Conservation (phyloP, 441 rosid species). For the Aleurites moluccanus region DNA sequence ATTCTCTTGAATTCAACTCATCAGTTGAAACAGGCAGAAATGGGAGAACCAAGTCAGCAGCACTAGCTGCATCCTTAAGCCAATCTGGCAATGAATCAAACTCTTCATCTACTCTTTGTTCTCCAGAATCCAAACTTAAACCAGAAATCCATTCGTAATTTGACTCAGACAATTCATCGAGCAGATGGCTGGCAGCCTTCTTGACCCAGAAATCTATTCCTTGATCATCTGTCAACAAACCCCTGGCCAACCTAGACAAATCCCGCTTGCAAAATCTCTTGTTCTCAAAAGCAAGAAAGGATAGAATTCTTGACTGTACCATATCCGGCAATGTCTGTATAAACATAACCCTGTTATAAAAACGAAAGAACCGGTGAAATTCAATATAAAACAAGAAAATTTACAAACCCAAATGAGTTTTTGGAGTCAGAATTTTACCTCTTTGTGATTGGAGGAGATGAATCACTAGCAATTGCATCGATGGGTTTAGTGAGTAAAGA, state of each 20-base stretch:
- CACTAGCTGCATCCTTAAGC: conserved; percentile 38
- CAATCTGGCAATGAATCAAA: conserved; percentile 61
- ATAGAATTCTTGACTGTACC: conserved; percentile 63
- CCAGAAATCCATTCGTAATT: conserved; percentile 39
- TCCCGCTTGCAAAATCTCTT: conserved; percentile 48
- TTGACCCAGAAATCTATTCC: conserved; percentile 64
- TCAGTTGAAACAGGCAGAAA: conserved; percentile 60
- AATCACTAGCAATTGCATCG: conserved; percentile 25
- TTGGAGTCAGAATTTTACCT: conserved; percentile 29
- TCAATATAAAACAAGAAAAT: neutral
- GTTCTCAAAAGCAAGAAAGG: conserved; percentile 53
- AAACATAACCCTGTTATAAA: conserved; percentile 54
- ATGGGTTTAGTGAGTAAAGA: conserved; percentile 47
- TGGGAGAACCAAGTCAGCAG: conserved; percentile 38
- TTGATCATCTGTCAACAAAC: conserved; percentile 34
- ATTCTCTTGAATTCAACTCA: conserved; percentile 36
- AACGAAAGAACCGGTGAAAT: conserved; percentile 20
- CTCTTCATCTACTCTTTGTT: conserved; percentile 33
- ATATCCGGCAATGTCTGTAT: conserved; percentile 61
- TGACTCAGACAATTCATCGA: conserved; percentile 51
- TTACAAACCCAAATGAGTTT: neutral
- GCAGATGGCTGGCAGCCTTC: conserved; percentile 66
- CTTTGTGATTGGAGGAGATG: conserved; percentile 35
- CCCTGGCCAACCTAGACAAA: conserved; percentile 46
- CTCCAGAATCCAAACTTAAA: conserved; percentile 43